Conservation (phyloP, 1,284 basidiomycete species). For the Moniliella sp. region DNA sequence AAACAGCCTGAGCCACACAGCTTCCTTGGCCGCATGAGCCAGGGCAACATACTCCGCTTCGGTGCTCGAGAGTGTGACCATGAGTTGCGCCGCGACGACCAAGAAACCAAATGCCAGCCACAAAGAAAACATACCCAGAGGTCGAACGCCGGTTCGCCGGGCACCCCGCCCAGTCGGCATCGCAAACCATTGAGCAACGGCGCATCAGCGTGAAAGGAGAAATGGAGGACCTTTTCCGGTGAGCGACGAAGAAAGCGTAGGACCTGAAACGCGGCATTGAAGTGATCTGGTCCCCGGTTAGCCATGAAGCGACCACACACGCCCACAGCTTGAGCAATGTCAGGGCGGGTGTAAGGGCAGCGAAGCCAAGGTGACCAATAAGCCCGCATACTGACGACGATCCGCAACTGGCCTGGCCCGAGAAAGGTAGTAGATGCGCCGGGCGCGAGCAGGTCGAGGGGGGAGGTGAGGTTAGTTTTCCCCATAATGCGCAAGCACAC, state of each 20-base stretch:
- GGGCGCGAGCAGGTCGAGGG: too few species aligned
- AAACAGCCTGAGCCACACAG: neutral
- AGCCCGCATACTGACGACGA: constrained; percentile 1
- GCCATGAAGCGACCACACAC: constrained; percentile 29
- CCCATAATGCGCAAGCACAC: too few species aligned
- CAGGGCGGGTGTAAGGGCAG: constrained; percentile 35
- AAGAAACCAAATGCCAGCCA: constrained; percentile 1
- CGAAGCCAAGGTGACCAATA: constrained; percentile 37
- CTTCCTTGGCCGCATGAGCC: neutral
- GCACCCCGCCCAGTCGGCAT: constrained; percentile 5
- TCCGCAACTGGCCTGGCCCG: too few species aligned
- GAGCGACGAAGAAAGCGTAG: constrained; percentile 42
- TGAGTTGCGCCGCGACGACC: neutral
- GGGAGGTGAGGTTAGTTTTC: too few species aligned
- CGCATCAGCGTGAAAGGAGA: neutral
- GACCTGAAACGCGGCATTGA: constrained; percentile 35
- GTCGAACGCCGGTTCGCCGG: constrained; percentile 2
- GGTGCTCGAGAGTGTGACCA: neutral
- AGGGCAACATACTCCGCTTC: constrained; percentile 1
- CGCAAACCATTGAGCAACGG: neutral
- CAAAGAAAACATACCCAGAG: constrained; percentile 3
- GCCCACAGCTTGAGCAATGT: constrained; percentile 37
- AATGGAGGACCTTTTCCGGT: constrained; percentile 22
- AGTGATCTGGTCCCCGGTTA: constrained; percentile 32
- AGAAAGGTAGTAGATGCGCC: too few species aligned